These are phyloP conservation scores for Pulveroboletus sp. DNA, from an alignment of 768 basidiomycete genomes.

Conservation along the genomic window DNA sequence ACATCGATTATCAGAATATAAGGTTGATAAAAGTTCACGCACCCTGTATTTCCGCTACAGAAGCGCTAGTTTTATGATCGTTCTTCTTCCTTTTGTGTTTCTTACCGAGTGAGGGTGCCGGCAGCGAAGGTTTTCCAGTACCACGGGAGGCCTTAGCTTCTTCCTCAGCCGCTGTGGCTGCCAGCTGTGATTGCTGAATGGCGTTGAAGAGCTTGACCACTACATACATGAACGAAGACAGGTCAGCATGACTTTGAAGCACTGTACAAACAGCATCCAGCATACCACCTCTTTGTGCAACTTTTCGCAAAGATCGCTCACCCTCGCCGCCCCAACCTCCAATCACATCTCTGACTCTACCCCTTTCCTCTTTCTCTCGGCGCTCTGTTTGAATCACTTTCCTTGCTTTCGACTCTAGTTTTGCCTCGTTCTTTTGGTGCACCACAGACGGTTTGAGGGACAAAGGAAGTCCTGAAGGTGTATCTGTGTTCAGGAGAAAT, in stretches of 20 bases:
- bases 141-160: conserved; percentile 61
- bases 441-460: conserved; percentile 75
- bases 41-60: conserved; percentile 60
- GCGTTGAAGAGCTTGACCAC: conserved; percentile 88
- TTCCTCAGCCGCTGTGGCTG: conserved; percentile 48
- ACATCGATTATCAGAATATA: conserved; percentile 5
- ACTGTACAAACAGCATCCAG: neutral
- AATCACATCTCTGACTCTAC: conserved; percentile 64
- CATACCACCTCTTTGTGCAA: conserved; percentile 80
- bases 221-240: conserved; percentile 14
- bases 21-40: conserved; percentile 15
- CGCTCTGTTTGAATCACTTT: conserved; percentile 67
- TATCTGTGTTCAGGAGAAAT: conserved; percentile 64
- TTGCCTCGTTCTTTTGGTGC: conserved; percentile 69
- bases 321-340: conserved; percentile 88
- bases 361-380: conserved; percentile 70
- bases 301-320: conserved; percentile 74
- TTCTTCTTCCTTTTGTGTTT: conserved; percentile 47
- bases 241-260: neutral
- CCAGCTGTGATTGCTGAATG: conserved; percentile 76
- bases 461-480: conserved; percentile 66
- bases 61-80: conserved; percentile 50
- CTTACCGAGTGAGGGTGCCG: conserved; percentile 55
- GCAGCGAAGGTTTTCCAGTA: conserved; percentile 67
- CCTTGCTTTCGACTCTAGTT: conserved; percentile 66